Percentiles rank a stretch among this genome's conserved stretches.
Conservation (phyloP, 345 rosid species). For the Dipteronia dyeriana region DNA sequence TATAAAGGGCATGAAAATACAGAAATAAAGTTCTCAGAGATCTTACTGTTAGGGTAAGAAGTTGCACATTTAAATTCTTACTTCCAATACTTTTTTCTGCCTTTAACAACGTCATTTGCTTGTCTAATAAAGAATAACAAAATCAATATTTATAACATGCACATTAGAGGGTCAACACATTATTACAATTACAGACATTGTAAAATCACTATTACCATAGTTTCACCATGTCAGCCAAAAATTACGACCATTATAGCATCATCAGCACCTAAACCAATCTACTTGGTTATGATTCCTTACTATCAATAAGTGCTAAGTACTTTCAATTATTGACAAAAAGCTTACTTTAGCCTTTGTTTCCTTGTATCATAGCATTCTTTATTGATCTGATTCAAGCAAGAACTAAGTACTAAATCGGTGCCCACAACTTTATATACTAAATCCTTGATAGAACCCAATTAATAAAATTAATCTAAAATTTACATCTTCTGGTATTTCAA, state of each 20-base stretch:
- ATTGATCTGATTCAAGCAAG: background rate
- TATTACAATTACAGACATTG: too few species aligned
- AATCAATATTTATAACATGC: too few species aligned
- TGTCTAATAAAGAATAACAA: too few species aligned
- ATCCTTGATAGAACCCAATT: background rate
- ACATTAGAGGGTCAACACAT: too few species aligned
- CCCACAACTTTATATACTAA: background rate
- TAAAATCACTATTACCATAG: background rate
- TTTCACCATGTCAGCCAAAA: background rate
- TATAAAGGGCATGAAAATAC: too few species aligned
- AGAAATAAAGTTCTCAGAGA: too few species aligned
- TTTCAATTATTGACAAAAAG: background rate
- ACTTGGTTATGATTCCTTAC: background rate
- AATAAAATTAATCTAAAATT: background rate
- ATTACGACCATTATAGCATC: background rate
- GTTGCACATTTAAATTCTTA: too few species aligned
- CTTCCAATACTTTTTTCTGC: too few species aligned
- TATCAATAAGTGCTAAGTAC: background rate
- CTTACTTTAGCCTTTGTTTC: background rate
- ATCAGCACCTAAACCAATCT: background rate
- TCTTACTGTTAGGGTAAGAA: too few species aligned
- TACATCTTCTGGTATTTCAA: background rate
- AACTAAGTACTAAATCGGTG: background rate
- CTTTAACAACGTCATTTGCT: too few species aligned
- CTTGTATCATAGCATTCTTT: background rate